Conservation (phyloP, 495 filamentous ascomycete genomes). For the Penicillium coffeae region DNA sequence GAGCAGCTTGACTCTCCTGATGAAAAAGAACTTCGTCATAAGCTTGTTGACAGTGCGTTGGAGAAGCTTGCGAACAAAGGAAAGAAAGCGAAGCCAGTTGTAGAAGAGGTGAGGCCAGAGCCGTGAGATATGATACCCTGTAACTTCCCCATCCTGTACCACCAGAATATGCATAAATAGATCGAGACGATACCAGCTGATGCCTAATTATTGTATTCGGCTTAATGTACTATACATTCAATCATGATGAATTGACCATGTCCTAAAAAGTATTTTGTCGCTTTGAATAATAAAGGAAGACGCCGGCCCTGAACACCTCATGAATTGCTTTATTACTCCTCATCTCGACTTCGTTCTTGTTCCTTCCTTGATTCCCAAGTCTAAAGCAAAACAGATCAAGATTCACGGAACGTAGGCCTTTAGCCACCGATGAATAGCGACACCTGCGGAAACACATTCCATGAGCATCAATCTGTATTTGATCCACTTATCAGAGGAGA, state of each 20-base stretch:
- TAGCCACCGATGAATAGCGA: conserved; percentile 45
- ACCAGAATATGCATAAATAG: neutral
- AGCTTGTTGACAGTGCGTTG: conserved; percentile 33
- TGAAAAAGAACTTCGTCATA: conserved; percentile 9
- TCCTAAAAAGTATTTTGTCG: conserved; percentile 10
- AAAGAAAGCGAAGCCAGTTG: neutral
- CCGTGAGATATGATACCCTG: conserved; percentile 28
- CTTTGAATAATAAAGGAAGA: conserved; percentile 2
- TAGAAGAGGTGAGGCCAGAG: conserved; percentile 13
- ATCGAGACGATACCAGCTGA: conserved; percentile 4
- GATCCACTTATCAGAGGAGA: conserved; percentile 12
- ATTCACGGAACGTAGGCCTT: neutral
- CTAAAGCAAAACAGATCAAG: neutral
- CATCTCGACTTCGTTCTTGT: neutral
- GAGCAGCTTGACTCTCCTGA: conserved; percentile 9
- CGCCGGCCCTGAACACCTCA: conserved; percentile 2
- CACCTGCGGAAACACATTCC: conserved; percentile 20
- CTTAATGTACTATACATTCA: conserved; percentile 28
- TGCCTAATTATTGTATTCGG: conserved; percentile 16
- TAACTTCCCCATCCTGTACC: conserved; percentile 5
- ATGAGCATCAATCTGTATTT: conserved; percentile 4
- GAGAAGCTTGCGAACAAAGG: conserved; percentile 24
- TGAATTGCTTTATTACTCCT: neutral
- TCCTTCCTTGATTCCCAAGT: neutral
- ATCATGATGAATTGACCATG: conserved; percentile 23